Percentiles rank a stretch among this genome's conserved stretches.
These are phyloP conservation scores for Mycena sanguinolenta DNA, from an alignment of 768 basidiomycete species.

Conservation along the genomic window DNA sequence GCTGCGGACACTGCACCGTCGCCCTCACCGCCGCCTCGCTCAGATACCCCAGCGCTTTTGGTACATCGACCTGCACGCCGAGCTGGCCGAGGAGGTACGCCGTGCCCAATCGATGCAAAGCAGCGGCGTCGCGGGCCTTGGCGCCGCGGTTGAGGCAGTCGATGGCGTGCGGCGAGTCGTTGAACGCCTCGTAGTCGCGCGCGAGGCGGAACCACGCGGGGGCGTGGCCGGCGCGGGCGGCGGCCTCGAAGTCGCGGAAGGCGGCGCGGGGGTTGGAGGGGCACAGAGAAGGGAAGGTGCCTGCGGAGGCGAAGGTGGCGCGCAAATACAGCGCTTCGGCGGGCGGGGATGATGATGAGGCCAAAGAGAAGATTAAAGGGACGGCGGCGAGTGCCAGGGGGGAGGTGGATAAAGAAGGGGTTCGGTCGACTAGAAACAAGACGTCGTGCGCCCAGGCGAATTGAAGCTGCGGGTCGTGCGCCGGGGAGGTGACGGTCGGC, in stretches of 20 bases:
- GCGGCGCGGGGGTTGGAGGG: slow-evolving; percentile 80
- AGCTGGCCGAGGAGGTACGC: slow-evolving; percentile 93
- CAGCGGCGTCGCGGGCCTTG: slow-evolving; percentile 59
- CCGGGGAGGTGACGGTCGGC: slow-evolving; percentile 64
- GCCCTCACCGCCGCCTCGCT: slow-evolving; percentile 83
- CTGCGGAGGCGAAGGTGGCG: slow-evolving; percentile 80
- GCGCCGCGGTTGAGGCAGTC: slow-evolving; percentile 3
- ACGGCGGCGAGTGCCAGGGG: slow-evolving; percentile 75
- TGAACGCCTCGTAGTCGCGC: slow-evolving; percentile 84
- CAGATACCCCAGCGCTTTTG: slow-evolving; percentile 67
- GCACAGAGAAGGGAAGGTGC: slow-evolving; percentile 75
- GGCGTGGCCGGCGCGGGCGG: slow-evolving; percentile 81
- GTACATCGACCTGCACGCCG: slow-evolving; percentile 62
- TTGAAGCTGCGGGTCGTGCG: slow-evolving; percentile 70
- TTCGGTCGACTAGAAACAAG: slow-evolving; percentile 80
- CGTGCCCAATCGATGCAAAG: slow-evolving; percentile 82
- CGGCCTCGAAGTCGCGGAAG: slow-evolving; percentile 90
- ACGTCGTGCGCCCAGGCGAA: slow-evolving; percentile 89
- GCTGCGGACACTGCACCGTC: slow-evolving; percentile 83
- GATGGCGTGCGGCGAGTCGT: neutral
- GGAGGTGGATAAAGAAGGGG: slow-evolving; percentile 47
- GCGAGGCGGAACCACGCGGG: slow-evolving; percentile 95
- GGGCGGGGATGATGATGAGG: slow-evolving; percentile 43
- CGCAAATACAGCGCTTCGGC: slow-evolving; percentile 85
- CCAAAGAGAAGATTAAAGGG: slow-evolving; percentile 62